Base-by-base conservation (phyloP, 2,329 filamentous ascomycete genomes). In the Trichoderma endophyticum region DNA sequence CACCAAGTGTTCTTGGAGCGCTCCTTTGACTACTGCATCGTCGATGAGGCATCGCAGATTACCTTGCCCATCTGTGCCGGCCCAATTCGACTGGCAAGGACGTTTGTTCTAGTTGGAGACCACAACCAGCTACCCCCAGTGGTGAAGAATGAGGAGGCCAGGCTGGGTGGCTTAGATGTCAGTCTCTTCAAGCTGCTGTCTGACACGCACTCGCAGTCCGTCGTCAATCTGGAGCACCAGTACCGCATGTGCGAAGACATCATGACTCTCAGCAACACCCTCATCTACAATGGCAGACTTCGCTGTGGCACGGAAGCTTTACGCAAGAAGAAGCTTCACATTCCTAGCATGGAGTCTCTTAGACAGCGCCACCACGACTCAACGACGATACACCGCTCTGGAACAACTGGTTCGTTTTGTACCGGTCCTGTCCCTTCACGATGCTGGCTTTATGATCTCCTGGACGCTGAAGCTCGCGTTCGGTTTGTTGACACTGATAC, bases 171-270 rank as follows among this genome's bases (percentile, higher is more conserved):
- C 1, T 85, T 99, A 6, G 96, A 99, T 80, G 88, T 98, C 60
- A 97, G 93, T 79, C 86, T 99, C 66, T 99, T 99, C 87, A 97
- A 97, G 80, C 87, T 96, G 4, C 88, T 99, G 14, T 98, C 94
- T 1, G 96, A 98, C 77, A 88, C 89, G 0, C 95, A 98, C 74
- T 95, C 96, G 0, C 85, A 90, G 61, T 94, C 94, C 1, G 95
- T 99, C 2, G 93, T 97, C 73, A 97, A 93, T 74, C 88, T 99
- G 2, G 94, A 96, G 77, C 94, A 98, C 78, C 96, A 99, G 80
- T 99, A 99, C 79, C 93, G 96, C 73, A 99, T 99, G 96, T 97
- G 94, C 77, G 93, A 96, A 76, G 96, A 99, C 73, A 93, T 99
- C 73, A 98, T 98, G 95, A 88, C 91, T 2, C 87, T 99, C 15